phyloP scores from a whole-genome alignment of 169 alveolate genomes.

The Plasmodium cynomolgi region DNA sequence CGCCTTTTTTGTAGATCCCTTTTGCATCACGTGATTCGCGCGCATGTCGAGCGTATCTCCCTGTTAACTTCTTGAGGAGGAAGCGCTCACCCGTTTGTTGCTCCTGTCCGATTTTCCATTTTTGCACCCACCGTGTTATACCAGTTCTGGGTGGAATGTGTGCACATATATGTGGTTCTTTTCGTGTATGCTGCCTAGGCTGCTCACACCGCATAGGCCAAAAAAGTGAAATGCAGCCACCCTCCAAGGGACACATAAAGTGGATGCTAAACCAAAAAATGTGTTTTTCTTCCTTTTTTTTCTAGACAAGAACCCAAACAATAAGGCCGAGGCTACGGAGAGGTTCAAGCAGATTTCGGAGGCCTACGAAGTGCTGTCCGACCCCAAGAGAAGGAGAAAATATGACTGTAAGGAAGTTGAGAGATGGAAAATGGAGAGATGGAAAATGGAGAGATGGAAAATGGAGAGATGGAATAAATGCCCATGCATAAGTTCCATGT shows the following conservation, averaged over 20 bases:
- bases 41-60: background rate
- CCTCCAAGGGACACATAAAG: background rate
- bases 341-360: slow-evolving; percentile 79
- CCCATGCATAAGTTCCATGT: background rate
- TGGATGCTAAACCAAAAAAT: background rate
- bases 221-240: background rate
- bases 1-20: background rate
- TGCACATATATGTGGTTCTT: background rate
- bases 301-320: slow-evolving; percentile 78
- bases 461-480: background rate
- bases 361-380: slow-evolving; percentile 84
- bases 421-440: background rate
- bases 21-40: background rate
- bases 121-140: background rate
- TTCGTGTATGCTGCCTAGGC: background rate
- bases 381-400: slow-evolving; percentile 77
- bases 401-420: slow-evolving; percentile 77
- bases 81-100: background rate
- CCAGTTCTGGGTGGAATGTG: background rate
- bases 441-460: background rate
- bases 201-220: background rate
- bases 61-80: background rate
- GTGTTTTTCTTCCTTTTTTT: background rate
- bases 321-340: slow-evolving; percentile 81
- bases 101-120: background rate